Evolutionary conservation across 257 asterid species (phyloP).

Genomic region (Solanum paucissectum): DNA sequence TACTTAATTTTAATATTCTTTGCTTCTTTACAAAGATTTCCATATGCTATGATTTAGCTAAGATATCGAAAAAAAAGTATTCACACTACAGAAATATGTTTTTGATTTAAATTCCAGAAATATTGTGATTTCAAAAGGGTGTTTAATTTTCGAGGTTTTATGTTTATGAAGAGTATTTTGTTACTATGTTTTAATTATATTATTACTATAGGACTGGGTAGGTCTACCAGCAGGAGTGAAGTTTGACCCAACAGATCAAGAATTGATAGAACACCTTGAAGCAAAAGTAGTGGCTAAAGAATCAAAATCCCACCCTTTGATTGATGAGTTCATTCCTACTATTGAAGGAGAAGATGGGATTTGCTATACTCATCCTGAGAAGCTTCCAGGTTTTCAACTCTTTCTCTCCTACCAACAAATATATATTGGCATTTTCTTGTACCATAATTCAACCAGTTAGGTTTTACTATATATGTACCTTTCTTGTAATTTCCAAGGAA

Average conservation of each 20-base stretch:
- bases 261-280: conserved; percentile 91
- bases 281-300: conserved; percentile 77
- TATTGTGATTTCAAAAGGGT: not conserved
- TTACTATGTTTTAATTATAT: not conserved
- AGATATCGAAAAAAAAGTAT: not conserved
- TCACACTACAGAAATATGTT: not conserved
- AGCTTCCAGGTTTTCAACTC: conserved; percentile 43
- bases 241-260: conserved; percentile 98
- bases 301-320: conserved; percentile 90
- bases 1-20: conserved; percentile 18
- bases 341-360: conserved; percentile 70
- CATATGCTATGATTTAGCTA: not conserved
- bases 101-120: not conserved
- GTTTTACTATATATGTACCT: conserved; percentile 12
- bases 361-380: conserved; percentile 64
- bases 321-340: conserved; percentile 61
- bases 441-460: conserved; percentile 29
- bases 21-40: conserved; percentile 23
- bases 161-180: not conserved
- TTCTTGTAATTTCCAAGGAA: conserved; percentile 8
- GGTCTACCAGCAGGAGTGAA: conserved; percentile 99
- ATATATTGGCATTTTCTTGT: not conserved
- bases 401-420: not conserved
- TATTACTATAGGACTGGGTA: conserved; percentile 67
- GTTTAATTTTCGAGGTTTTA: not conserved